Base-by-base conservation (phyloP, 108 stramenopile species). In the Nitzschia sp. region DNA sequence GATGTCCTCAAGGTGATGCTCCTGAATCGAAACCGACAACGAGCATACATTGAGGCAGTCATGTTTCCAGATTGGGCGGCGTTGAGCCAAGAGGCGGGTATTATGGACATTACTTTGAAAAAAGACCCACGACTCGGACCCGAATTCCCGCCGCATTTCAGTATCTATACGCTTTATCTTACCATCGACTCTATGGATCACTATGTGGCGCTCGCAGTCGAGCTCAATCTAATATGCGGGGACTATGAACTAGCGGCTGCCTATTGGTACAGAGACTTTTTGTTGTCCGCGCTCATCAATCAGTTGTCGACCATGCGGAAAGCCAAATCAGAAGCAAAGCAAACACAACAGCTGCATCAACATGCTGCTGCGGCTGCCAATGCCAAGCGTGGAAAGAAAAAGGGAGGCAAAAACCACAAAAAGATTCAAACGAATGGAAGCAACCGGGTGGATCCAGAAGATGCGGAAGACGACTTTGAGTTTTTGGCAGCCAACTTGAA, bases 181-280 rank as follows among this genome's bases (percentile, higher is more conserved):
- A 75, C 80, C 3, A 44, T 83, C 2, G 47, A 73, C 32, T 69
- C 89, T 54, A 90, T 93, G 92, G 92, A 88, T 48, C 77, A 85
- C 26, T 72, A 78, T 47, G 65, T 93, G 0, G 72, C 79, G 29
- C 65, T 87, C 38, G 86, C 82, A 2, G 67, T 93, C 19, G 84
- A 87, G 64, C 71, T 89, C 11, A 78, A 79, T 5, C 44, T 93
- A 2, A 79, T 79, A 35, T 82, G 82, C 19, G 69, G 78, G 1
- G 75, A 85, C 48, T 68, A 87, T 65, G 89, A 93, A 47, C 38
- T 90, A 16, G 61, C 72, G 17, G 63, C 76, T 48, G 87, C 84
- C 0, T 85, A 75, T 67, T 93, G 92, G 92, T 93, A 93, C 69
- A 75, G 87, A 55, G 86, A 89, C 44, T 93, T 84, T 71, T 45